Evolutionary conservation across 1,284 basidiomycete genomes (phyloP).

Genomic region (Ustilago cynodontis): DNA sequence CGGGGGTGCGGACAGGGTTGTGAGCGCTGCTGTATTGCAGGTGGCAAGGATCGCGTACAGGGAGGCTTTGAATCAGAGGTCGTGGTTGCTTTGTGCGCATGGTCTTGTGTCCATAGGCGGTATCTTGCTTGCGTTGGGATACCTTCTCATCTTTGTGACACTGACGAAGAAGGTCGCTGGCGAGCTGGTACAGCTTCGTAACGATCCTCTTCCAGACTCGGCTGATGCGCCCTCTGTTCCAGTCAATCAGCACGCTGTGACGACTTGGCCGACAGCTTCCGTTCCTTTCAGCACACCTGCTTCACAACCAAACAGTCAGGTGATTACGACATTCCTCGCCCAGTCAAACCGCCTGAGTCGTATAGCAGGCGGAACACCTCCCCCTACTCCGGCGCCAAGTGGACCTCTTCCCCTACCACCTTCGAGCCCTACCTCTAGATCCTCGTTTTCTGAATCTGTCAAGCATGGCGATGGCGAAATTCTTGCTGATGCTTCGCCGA

Average conservation of each 20-base stretch:
- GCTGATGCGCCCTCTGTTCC: neutral
- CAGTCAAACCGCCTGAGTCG: neutral
- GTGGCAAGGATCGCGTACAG: slow-evolving; percentile 7
- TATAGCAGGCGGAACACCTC: slow-evolving; percentile 9
- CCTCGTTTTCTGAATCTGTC: neutral
- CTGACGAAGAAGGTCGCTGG: slow-evolving; percentile 17
- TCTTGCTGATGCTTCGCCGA: neutral
- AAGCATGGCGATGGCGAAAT: neutral
- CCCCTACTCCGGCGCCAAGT: slow-evolving; percentile 20
- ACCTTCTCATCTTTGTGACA: slow-evolving; percentile 15
- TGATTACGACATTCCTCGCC: neutral
- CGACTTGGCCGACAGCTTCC: slow-evolving; percentile 9
- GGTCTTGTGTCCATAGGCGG: slow-evolving; percentile 19
- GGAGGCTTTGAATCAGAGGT: neutral
- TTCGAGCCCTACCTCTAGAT: neutral
- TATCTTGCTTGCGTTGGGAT: neutral
- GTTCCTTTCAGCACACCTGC: slow-evolving; percentile 1
- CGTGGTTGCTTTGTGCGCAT: slow-evolving; percentile 14
- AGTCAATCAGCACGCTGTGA: neutral
- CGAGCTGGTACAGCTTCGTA: slow-evolving; percentile 26
- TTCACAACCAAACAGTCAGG: neutral
- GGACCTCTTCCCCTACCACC: slow-evolving; percentile 21
- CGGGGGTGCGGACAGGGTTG: neutral
- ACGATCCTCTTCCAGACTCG: neutral
- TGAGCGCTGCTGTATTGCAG: neutral